Conservation (phyloP, 225 moss, liverwort and hornwort genomes). For the Antitrichia curtipendula region DNA sequence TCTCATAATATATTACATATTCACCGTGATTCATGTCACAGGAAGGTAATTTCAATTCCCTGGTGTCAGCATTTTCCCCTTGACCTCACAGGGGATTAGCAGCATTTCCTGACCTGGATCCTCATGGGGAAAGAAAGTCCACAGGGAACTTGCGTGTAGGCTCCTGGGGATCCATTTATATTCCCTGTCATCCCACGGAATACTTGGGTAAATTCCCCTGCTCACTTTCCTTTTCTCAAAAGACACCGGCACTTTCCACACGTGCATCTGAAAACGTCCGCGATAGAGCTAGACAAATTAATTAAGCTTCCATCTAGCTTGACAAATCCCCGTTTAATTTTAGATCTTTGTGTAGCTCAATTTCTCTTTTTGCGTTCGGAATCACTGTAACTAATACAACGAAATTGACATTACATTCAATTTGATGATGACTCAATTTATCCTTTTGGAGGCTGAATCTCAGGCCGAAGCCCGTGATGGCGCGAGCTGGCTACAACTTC, state of each 20-base stretch:
- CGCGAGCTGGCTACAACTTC: no score
- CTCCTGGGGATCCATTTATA: neutral
- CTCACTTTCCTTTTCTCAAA: neutral
- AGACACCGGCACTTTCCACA: neutral
- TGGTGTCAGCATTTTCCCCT: neutral
- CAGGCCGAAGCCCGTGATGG: neutral
- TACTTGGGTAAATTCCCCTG: neutral
- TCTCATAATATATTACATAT: neutral
- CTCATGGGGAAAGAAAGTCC: neutral
- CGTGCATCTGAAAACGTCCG: neutral
- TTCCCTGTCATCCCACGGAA: neutral
- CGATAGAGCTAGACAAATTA: neutral
- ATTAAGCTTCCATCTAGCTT: neutral
- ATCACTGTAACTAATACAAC: neutral
- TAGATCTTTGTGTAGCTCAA: neutral
- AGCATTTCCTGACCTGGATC: neutral
- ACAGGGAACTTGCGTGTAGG: neutral
- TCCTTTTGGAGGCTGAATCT: neutral
- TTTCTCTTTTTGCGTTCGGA: no score
- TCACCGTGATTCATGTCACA: neutral
- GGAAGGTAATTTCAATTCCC: neutral
- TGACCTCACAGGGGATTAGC: no score
- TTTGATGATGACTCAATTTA: neutral
- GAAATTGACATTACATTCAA: neutral
- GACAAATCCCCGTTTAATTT: neutral